These are phyloP conservation scores for Eucalyptus regnans DNA, from an alignment of 345 rosid genomes.

Conservation along the genomic window DNA sequence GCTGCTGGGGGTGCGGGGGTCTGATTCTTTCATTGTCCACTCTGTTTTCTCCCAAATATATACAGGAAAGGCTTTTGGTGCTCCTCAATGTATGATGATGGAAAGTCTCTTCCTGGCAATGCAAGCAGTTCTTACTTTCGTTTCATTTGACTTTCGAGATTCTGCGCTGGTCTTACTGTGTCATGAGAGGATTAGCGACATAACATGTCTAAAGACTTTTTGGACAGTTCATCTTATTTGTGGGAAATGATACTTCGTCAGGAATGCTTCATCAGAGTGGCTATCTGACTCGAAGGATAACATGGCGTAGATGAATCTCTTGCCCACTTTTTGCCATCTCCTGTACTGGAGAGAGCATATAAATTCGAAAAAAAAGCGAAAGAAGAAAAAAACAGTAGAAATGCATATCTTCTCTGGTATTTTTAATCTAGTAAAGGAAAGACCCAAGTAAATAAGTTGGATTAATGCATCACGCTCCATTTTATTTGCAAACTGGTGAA, in stretches of 20 bases:
- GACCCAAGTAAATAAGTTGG: background rate
- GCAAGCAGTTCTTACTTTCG: background rate
- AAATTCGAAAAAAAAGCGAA: background rate
- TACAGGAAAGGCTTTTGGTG: background rate
- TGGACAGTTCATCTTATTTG: background rate
- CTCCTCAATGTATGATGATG: background rate
- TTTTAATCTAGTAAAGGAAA: background rate
- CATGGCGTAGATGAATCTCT: background rate
- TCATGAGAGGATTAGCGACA: background rate
- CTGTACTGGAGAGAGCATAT: background rate
- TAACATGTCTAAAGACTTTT: background rate
- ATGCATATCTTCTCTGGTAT: background rate
- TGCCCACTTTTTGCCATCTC: background rate
- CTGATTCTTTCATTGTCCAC: background rate
- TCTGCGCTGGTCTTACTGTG: background rate
- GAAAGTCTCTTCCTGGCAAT: background rate
- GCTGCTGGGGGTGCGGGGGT: background rate
- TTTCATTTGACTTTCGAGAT: background rate
- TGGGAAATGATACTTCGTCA: background rate
- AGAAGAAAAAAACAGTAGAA: background rate
- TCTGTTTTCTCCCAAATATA: background rate
- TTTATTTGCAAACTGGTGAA: background rate
- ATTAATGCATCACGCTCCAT: background rate
- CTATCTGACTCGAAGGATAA: background rate
- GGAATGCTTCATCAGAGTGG: background rate